Conservation (phyloP, 2,329 filamentous ascomycete genomes). For the Huntiella savannae region DNA sequence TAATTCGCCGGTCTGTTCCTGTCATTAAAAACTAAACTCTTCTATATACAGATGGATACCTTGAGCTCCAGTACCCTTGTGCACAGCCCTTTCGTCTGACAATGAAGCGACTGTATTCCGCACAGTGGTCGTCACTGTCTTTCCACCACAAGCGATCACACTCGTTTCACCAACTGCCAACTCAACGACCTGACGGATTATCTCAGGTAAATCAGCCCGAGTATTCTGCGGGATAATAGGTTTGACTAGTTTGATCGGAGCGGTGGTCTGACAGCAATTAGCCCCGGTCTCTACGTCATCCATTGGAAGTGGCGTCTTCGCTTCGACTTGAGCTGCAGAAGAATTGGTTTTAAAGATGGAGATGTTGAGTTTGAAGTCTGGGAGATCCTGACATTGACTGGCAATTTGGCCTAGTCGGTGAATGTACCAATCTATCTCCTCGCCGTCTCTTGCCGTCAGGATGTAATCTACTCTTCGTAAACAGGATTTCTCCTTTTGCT, state of each 20-base stretch:
- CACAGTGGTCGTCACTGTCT: slow-evolving; percentile 31
- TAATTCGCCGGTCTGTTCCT: too few relatives aligned
- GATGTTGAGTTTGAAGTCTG: slow-evolving; percentile 15
- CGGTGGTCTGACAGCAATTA: slow-evolving; percentile 4
- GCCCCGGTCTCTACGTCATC: slow-evolving; percentile 9
- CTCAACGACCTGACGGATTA: slow-evolving; percentile 36
- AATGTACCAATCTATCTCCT: slow-evolving; percentile 37
- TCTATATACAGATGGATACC: slow-evolving; percentile 42
- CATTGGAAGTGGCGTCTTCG: background rate
- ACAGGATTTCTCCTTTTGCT: slow-evolving; percentile 22
- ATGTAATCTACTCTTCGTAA: slow-evolving; percentile 34
- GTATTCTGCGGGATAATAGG: too few relatives aligned
- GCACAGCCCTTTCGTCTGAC: slow-evolving; percentile 42
- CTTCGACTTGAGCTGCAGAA: slow-evolving; percentile 19
- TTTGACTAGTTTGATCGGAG: too few relatives aligned
- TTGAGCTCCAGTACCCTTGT: slow-evolving; percentile 45
- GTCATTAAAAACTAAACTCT: slow-evolving; percentile 33
- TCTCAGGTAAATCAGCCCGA: slow-evolving; percentile 13
- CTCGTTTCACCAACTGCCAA: slow-evolving; percentile 40
- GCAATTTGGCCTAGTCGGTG: slow-evolving; percentile 28
- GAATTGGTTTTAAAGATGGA: too few relatives aligned
- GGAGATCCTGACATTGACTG: slow-evolving; percentile 18
- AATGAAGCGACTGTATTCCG: slow-evolving; percentile 35
- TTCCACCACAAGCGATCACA: slow-evolving; percentile 40
- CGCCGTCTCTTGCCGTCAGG: slow-evolving; percentile 29